Evolutionary conservation across 2,329 filamentous ascomycete species (phyloP), one percentile per base, ranked within the genome.

Genomic region (Fusarium sp.): DNA sequence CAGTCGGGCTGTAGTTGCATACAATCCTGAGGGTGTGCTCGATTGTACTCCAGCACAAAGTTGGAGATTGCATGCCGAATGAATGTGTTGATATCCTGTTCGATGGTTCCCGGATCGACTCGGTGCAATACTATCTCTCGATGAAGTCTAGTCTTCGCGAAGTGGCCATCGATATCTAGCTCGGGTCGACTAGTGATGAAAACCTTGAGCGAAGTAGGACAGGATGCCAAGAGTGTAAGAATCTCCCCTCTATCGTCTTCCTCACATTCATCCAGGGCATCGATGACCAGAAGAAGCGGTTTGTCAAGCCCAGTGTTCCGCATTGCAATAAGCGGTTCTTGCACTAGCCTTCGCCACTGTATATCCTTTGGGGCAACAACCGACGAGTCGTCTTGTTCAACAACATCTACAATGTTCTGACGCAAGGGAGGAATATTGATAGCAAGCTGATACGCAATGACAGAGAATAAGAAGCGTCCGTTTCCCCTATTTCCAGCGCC

Each of bases 401-500:
- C n/a, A 6, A n/a, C 46, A 1, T 49, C 25, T 1, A 75, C 16
- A 1, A 22, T 9, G 42, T 15, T 3, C 14, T 71, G 6, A 82
- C 30, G 5, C 32, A 44, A 11, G 78, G 77, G 6, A 79, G 62
- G 11, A 61, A 63, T 0, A 16, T 40, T 1, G 0, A 29, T 2
- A 5, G 51, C 68, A 8, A 84, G 75, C 45, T 84, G 78, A 6
- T 49, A 51, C 5, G 79, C 77, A n/a, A 85, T 62, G 0, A 34
- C 84, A 76, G 24, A 84, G 74, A 49, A 73, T 69, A n/a, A 43
- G 64, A 29, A 16, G 0, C 34, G 34, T 0, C 34, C 50, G 12
- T 11, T 49, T 3, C 42, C 53, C 30, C 47, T 47, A 5, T 45
- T 51, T 2, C 29, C 40, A 0, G 34, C 61, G 4, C 50, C 40